Evolutionary conservation across 306 rosid species (phyloP), one percentile per base, ranked within the genome.

Genomic region (Rosa rugosa): DNA sequence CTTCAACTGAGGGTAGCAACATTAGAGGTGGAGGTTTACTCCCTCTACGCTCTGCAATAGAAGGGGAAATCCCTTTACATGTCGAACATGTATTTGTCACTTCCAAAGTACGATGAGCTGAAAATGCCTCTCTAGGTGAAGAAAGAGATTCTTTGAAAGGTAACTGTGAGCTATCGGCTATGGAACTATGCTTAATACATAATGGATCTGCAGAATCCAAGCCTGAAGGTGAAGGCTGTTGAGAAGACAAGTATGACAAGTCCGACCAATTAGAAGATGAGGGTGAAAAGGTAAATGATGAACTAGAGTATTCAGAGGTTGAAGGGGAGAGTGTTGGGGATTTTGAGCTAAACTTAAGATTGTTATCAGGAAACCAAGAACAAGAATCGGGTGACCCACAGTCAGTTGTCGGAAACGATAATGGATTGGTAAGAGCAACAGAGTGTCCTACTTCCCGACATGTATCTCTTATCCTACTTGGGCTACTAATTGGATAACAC

Each of bases 41-140:
- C 83, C 97, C 95, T 84, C 99, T 91, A 68, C 99, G 94, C 88
- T 91, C 97, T 10, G 99, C 97, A 81, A 95, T 85, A 80, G 97
- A 91, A 0, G 85, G 91, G 45, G 66, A 57, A 74, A 85, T 71
- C 74, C 85, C 90, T 86, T 85, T 87, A 12, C 59, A 69, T 13
- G 85, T 75, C 66, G 72, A 78, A 81, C 75, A 75, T 36, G 80
- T 59, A 71, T 72, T 79, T 50, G 70, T 75, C 45, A 71, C 64
- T 83, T 76, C 83, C 77, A 79, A 75, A 23, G 73, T 49, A 51
- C 27, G 83, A 80, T 79, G 63, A 70, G 83, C 65, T 79, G 84
- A 84, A 74, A 85, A 51, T 47, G 84, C 41, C 79, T 86, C 86
- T 31, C 85, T 75, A 63, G 88, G 71, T 60, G 91, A 81, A 50